phyloP scores from a whole-genome alignment of 2,329 filamentous ascomycete species.

The Fusarium transvaalense region DNA sequence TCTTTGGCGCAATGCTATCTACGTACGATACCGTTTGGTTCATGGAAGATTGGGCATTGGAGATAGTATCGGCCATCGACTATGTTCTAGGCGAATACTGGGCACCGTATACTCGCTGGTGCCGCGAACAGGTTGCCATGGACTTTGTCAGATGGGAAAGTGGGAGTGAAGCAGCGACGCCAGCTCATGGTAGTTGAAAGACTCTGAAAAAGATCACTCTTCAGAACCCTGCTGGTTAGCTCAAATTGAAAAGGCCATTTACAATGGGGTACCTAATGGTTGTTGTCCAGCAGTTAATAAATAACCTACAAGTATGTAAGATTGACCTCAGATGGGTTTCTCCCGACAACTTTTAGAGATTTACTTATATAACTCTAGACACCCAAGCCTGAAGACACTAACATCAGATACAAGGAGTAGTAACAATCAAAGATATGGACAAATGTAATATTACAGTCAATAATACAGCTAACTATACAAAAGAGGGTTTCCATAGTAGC shows the following conservation, averaged over 20 bases:
- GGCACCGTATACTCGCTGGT: neutral
- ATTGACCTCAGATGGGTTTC: too few species aligned
- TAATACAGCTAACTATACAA: neutral
- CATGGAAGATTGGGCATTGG: neutral
- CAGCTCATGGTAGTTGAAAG: neutral
- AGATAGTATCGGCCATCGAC: neutral
- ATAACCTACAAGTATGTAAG: too few species aligned
- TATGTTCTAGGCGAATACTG: neutral
- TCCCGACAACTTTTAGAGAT: too few species aligned
- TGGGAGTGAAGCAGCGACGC: neutral
- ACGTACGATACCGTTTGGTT: neutral
- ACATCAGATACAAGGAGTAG: neutral
- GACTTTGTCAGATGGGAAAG: neutral
- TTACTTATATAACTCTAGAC: too few species aligned
- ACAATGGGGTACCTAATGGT: too few species aligned
- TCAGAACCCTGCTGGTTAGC: too few species aligned
- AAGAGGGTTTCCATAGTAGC: neutral
- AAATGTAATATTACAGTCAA: neutral
- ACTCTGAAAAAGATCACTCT: neutral
- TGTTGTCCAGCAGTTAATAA: too few species aligned
- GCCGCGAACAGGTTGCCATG: neutral
- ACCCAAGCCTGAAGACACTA: too few species aligned
- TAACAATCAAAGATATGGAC: rapidly evolving
- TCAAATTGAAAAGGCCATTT: too few species aligned
- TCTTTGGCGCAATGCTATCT: neutral